Percentiles rank a stretch among this genome's conserved stretches.
phyloP scores from a whole-genome alignment of 495 filamentous ascomycete species.

The Penicillium simplicissimum region DNA sequence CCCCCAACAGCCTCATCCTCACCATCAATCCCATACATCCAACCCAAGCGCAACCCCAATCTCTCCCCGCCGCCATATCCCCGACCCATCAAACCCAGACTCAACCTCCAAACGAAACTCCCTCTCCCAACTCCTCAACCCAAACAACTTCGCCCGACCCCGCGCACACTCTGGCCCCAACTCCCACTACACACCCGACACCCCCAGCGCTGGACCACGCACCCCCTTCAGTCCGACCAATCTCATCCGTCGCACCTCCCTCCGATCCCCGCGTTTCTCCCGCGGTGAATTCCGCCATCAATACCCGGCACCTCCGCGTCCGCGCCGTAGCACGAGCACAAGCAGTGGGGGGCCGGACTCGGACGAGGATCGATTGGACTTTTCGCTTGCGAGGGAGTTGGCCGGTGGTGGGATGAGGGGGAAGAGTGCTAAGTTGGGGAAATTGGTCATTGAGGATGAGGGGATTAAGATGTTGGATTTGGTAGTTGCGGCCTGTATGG shows the following conservation, averaged over 20 bases:
- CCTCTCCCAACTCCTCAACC: conserved; percentile 39
- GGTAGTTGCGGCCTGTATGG: conserved; percentile 86
- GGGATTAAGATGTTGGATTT: conserved; percentile 95
- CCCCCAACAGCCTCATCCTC: neutral
- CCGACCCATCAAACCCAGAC: conserved; percentile 9
- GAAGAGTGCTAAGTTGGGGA: conserved; percentile 88
- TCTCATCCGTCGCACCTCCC: conserved; percentile 25
- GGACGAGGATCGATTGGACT: conserved; percentile 57
- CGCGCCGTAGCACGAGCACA: conserved; percentile 29
- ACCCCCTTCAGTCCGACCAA: conserved; percentile 12
- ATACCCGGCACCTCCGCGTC: neutral
- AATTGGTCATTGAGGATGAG: conserved; percentile 86
- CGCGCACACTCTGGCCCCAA: conserved; percentile 31
- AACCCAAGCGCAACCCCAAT: conserved; percentile 21
- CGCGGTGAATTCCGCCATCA: conserved; percentile 20
- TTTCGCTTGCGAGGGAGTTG: conserved; percentile 73
- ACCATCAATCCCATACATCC: conserved; percentile 26
- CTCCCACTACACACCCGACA: conserved; percentile 1
- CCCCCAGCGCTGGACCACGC: neutral
- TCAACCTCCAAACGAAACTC: conserved; percentile 32
- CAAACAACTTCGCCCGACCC: conserved; percentile 33
- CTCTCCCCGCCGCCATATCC: conserved; percentile 11
- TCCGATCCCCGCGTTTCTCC: conserved; percentile 22
- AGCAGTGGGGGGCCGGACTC: conserved; percentile 30
- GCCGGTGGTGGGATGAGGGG: conserved; percentile 82